These are phyloP conservation scores for Nidularia pulvinata DNA, from an alignment of 768 basidiomycete species.

Conservation along the genomic window DNA sequence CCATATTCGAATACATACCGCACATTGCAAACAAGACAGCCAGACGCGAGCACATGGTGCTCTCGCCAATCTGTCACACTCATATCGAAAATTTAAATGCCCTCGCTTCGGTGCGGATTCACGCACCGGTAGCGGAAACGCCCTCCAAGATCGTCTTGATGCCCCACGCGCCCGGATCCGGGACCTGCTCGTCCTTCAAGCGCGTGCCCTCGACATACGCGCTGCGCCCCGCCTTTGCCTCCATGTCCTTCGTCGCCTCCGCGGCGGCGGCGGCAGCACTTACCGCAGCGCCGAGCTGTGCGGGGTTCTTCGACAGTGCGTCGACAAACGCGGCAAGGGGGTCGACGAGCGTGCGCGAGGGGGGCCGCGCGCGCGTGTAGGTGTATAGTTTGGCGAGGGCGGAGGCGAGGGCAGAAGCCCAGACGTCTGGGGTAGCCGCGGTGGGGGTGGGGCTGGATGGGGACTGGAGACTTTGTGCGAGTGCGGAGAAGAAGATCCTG, in stretches of 20 bases:
- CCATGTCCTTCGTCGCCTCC: conserved; percentile 69
- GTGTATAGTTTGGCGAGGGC: conserved; percentile 69
- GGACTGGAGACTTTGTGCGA: conserved; percentile 70
- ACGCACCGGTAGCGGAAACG: conserved; percentile 16
- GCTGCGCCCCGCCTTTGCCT: conserved; percentile 87
- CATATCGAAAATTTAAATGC: background rate
- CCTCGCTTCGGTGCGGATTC: too few species aligned
- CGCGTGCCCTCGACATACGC: conserved; percentile 80
- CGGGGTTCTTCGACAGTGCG: conserved; percentile 24
- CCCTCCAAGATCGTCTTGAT: conserved; percentile 73
- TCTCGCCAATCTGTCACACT: background rate
- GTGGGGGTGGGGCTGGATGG: conserved; percentile 18
- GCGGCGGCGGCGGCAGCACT: conserved; percentile 64
- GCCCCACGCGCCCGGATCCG: conserved; percentile 95
- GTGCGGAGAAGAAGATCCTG: conserved; percentile 90
- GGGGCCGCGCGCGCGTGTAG: conserved; percentile 88
- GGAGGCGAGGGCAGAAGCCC: conserved; percentile 56
- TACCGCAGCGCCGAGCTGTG: conserved; percentile 47
- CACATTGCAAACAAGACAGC: too few species aligned
- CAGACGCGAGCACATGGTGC: background rate
- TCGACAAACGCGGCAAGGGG: conserved; percentile 80
- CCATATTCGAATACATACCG: too few species aligned
- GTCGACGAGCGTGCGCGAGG: conserved; percentile 92
- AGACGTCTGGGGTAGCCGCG: conserved; percentile 44
- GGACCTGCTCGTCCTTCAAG: conserved; percentile 58